Evolutionary conservation across 768 basidiomycete genomes (phyloP), one percentile per base, ranked within the genome.

Genomic region (Russula earlei): DNA sequence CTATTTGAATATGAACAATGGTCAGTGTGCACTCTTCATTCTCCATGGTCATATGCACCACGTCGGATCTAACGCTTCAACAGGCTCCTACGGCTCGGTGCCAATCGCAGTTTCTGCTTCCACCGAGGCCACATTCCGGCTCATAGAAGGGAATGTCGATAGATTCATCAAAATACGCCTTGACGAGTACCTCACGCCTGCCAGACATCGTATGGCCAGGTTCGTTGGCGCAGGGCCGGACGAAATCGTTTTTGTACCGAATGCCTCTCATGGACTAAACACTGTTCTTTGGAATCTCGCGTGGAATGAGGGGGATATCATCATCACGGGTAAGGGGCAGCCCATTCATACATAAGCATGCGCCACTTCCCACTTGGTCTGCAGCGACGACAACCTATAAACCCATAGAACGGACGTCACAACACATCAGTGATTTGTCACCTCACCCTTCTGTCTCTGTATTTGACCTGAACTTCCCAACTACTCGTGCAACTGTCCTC

Each of bases 1-100:
- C 38, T 85, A 84, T 55, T 65, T 82, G 47, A 83, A 85, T 62
- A 68, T 87, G 45, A 86, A 87, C 63, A 73, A 81, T 49, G 85
- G 85, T 83, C 49, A 29, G 72, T 55, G n/a, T n/a, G n/a, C n/a
- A n/a, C n/a, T n/a, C n/a, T n/a, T 15, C 40, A 14, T 9, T 15
- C 14, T 33, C 24, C 7, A 5, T n/a, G n/a, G 33, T 36, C 43
- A 46, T 11, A 17, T 15, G 20, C 1, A 1, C 12, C 19, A 6
- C 1, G 4, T 46, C 41, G 27, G 25, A 24, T n/a, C 25, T 50
- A 17, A 50, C 29, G 6, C n/a, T n/a, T 24, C n/a, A 8, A 33
- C 53, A 84, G 83, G 83, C 14, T 78, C 83, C 0, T 84, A 76
- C 61, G 83, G 83, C 3, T 76, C 79, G 1, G 66, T 80, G 1